Evolutionary conservation across 2,329 filamentous ascomycete species (phyloP).

Genomic region (Albophoma yamanashiensis): DNA sequence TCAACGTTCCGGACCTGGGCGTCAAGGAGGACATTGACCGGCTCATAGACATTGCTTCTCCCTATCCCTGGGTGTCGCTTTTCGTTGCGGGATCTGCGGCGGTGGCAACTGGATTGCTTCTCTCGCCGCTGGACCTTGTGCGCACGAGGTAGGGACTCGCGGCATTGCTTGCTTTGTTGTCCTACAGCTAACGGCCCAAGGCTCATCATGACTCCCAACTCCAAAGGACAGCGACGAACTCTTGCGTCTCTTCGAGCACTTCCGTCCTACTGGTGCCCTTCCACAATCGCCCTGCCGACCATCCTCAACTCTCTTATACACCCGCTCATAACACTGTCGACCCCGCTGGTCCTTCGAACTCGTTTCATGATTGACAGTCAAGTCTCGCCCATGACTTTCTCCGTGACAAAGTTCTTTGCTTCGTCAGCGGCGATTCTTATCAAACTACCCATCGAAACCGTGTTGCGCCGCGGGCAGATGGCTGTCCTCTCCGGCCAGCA

Average conservation of each 20-base stretch:
- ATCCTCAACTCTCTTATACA: conserved; percentile 78
- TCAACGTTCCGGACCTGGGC: conserved; percentile 80
- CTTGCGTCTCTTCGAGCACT: conserved; percentile 67
- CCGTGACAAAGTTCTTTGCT: conserved; percentile 69
- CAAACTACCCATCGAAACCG: conserved; percentile 84
- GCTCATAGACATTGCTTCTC: conserved; percentile 59
- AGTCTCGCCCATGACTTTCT: conserved; percentile 71
- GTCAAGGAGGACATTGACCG: conserved; percentile 69
- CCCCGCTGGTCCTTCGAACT: conserved; percentile 77
- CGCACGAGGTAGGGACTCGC: conserved; percentile 48
- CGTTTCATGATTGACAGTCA: conserved; percentile 75
- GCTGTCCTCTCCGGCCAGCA: conserved; percentile 50
- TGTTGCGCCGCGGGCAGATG: conserved; percentile 80
- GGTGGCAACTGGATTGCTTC: conserved; percentile 64
- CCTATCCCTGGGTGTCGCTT: conserved; percentile 73
- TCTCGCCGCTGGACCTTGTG: conserved; percentile 82
- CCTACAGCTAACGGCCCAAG: conserved; percentile 33
- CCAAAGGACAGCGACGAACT: conserved; percentile 64
- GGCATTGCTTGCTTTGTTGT: background rate
- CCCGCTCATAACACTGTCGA: conserved; percentile 69
- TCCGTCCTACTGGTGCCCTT: conserved; percentile 64
- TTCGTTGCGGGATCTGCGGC: conserved; percentile 57
- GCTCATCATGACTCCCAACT: conserved; percentile 75
- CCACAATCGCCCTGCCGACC: conserved; percentile 68
- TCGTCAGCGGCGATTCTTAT: conserved; percentile 73